Conservation (phyloP, 2,329 filamentous ascomycete species). For the Neocucurbitaria cava region DNA sequence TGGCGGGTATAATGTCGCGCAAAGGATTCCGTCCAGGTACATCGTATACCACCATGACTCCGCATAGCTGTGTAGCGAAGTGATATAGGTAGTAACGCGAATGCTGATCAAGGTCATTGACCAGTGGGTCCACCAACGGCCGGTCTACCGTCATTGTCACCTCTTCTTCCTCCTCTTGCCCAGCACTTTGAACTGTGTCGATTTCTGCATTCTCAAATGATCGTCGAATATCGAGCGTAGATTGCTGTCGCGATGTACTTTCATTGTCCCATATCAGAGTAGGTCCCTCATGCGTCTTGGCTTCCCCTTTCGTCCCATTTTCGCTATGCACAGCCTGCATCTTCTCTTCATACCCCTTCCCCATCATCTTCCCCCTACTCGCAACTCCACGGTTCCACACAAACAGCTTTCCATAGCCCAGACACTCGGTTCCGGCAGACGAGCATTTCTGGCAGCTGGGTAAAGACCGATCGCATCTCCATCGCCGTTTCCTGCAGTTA, state of each 20-base stretch:
- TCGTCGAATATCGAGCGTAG: not conserved
- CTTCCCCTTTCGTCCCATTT: slow-evolving; percentile 27
- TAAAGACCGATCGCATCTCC: slow-evolving; percentile 67
- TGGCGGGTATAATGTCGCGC: slow-evolving; percentile 56
- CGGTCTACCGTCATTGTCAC: slow-evolving; percentile 43
- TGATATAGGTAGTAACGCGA: slow-evolving; percentile 58
- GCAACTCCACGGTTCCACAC: slow-evolving; percentile 65
- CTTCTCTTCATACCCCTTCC: slow-evolving; percentile 56
- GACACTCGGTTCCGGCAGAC: slow-evolving; percentile 63
- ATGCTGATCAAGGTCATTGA: slow-evolving; percentile 60
- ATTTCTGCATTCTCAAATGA: not conserved
- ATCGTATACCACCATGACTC: slow-evolving; percentile 61
- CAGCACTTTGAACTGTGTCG: not conserved
- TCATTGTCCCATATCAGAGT: slow-evolving; percentile 27
- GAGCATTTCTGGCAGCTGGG: slow-evolving; percentile 67
- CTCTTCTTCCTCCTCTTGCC: slow-evolving; percentile 13
- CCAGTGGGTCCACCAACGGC: slow-evolving; percentile 61
- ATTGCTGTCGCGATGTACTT: slow-evolving; percentile 7
- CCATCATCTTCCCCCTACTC: slow-evolving; percentile 61
- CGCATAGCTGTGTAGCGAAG: slow-evolving; percentile 60
- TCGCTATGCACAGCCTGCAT: slow-evolving; percentile 3
- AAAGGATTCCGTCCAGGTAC: slow-evolving; percentile 56
- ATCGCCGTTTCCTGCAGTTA: slow-evolving; percentile 67
- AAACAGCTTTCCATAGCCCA: slow-evolving; percentile 67
- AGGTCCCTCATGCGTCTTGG: slow-evolving; percentile 29